Percentiles rank a stretch among this genome's conserved stretches.
These are phyloP conservation scores for Ambrosia hybrid DNA, from an alignment of 140 eudicot species.

Conservation along the genomic window DNA sequence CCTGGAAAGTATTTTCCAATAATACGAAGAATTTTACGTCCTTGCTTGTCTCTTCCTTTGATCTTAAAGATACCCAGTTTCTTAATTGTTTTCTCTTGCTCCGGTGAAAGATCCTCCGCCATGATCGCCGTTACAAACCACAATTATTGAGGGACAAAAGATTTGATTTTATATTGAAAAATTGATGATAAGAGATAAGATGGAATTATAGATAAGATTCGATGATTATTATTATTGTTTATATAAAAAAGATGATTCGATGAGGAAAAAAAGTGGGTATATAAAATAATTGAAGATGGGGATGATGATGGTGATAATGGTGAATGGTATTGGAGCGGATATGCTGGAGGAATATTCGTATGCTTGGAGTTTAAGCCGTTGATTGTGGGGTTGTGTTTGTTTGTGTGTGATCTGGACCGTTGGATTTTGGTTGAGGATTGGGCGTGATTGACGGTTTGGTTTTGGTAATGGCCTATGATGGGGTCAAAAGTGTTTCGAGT, in stretches of 20 bases:
- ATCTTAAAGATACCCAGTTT: constrained; percentile 56
- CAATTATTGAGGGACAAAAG: not conserved
- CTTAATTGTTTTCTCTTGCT: constrained; percentile 40
- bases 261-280: not conserved
- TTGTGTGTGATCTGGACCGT: constrained; percentile 14
- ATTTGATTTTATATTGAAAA: constrained; percentile 4
- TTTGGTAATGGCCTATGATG: constrained; percentile 1
- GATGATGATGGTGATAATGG: not conserved
- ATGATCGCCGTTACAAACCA: constrained; percentile 4
- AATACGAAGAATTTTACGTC: constrained; percentile 53
- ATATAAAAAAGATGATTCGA: constrained; percentile 21
- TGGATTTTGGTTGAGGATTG: not conserved
- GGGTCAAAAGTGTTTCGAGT: too few relatives aligned
- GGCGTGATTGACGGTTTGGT: constrained; percentile 25
- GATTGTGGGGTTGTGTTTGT: not conserved
- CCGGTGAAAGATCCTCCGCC: constrained; percentile 31
- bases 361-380: constrained; percentile 17
- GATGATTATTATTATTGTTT: constrained; percentile 9
- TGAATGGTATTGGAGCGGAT: constrained; percentile 1
- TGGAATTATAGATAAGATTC: constrained; percentile 22
- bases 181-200: constrained; percentile 13
- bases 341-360: constrained; percentile 36
- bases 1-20: constrained; percentile 78
- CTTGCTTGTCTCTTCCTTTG: constrained; percentile 67
- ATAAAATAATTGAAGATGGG: constrained; percentile 25